These are phyloP conservation scores for Pisolithus microcarpus DNA, from an alignment of 768 basidiomycete species.

Conservation along the genomic window DNA sequence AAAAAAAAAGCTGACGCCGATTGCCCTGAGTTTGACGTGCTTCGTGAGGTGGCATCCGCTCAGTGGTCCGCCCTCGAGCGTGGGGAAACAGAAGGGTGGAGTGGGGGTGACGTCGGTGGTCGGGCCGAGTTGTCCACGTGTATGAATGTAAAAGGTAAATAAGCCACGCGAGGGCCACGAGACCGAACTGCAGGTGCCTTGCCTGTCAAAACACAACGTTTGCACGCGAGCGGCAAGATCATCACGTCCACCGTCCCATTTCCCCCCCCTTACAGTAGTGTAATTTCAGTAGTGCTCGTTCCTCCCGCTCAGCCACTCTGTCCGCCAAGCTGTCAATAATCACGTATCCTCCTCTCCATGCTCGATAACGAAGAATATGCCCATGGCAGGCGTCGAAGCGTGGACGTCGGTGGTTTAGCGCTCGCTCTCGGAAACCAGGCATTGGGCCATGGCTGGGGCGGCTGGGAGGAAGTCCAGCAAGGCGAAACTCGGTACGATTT, in stretches of 20 bases:
- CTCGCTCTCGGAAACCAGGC: conserved; percentile 62
- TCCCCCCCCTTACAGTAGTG: conserved; percentile 3
- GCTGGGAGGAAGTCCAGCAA: conserved; percentile 43
- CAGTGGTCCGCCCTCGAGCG: too few species aligned
- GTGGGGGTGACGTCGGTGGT: too few species aligned
- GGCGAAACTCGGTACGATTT: conserved; percentile 43
- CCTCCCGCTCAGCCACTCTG: neutral
- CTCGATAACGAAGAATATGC: conserved; percentile 22
- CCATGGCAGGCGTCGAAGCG: conserved; percentile 56
- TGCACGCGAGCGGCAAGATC: conserved; percentile 32
- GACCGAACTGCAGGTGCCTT: neutral
- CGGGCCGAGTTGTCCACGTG: neutral
- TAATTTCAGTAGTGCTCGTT: neutral
- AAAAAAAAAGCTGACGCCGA: too few species aligned
- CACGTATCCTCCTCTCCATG: conserved; percentile 10
- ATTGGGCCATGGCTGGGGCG: conserved; percentile 66
- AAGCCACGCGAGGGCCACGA: neutral
- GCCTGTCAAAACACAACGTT: conserved; percentile 1
- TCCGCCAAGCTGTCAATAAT: neutral
- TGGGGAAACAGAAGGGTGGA: too few species aligned
- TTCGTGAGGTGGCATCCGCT: too few species aligned
- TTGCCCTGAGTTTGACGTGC: too few species aligned
- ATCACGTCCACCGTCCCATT: conserved; percentile 8
- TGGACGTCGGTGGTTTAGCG: conserved; percentile 84
- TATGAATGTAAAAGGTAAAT: too few species aligned